phyloP scores from a whole-genome alignment of 805 yeast genomes.

The Yamadazyma philogaea region DNA sequence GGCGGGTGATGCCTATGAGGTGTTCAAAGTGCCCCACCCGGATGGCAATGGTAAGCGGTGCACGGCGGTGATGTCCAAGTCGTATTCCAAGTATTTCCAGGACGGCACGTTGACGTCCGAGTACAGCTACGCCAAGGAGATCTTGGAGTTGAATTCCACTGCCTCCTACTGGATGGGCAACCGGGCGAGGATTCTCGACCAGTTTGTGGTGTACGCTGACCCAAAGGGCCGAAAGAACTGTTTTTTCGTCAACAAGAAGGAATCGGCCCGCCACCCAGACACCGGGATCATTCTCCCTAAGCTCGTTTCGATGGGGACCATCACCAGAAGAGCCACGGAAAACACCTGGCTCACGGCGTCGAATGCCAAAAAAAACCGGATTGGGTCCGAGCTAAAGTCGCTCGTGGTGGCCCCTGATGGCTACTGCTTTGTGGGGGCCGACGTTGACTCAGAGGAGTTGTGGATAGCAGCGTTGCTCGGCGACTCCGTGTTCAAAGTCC shows the following conservation, averaged over 20 bases:
- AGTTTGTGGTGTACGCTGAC: constrained; percentile 69
- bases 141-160: constrained; percentile 69
- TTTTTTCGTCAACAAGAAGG: constrained; percentile 26
- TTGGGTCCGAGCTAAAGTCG: constrained; percentile 92
- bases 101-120: constrained; percentile 69
- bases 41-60: constrained; percentile 75
- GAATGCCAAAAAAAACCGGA: constrained; percentile 77
- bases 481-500: constrained; percentile 82
- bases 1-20: constrained; percentile 25
- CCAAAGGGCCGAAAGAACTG: constrained; percentile 16
- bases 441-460: constrained; percentile 95
- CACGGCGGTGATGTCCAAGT: constrained; percentile 73
- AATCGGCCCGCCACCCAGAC: constrained; percentile 21
- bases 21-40: constrained; percentile 83
- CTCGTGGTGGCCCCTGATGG: constrained; percentile 85
- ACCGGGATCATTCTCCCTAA: constrained; percentile 81
- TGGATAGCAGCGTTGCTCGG: constrained; percentile 98
- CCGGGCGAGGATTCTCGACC: constrained; percentile 77
- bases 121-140: constrained; percentile 69
- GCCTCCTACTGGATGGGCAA: constrained; percentile 94
- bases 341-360: constrained; percentile 98
- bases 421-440: constrained; percentile 94
- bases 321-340: constrained; percentile 94
- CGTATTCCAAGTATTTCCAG: constrained; percentile 69
- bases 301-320: constrained; percentile 90